A percentile compares a stretch with the other conserved stretches of the same genome.
phyloP scores from a whole-genome alignment of 2,329 filamentous ascomycete genomes.

The Lecanicillium sp. region DNA sequence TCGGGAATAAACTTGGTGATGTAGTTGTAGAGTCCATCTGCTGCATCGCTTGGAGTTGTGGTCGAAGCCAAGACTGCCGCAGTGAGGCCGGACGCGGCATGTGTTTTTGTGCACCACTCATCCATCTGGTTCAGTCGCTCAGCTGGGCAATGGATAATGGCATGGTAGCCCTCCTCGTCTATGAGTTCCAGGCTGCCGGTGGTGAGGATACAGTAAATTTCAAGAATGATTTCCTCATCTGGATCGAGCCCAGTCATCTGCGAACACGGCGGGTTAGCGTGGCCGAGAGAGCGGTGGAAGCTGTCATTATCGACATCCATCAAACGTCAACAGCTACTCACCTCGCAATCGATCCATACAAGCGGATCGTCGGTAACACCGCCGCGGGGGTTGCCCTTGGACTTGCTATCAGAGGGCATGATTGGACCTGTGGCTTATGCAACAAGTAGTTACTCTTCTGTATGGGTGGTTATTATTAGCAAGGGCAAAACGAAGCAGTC shows the following conservation, averaged over 20 bases:
- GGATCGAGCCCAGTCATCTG: constrained; percentile 79
- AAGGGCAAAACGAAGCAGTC: no score
- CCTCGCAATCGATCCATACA: constrained; percentile 75
- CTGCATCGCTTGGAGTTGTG: constrained; percentile 63
- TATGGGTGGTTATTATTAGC: no score
- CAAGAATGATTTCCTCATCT: constrained; percentile 74
- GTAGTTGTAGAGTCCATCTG: constrained; percentile 66
- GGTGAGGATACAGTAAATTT: constrained; percentile 88
- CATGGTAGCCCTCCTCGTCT: constrained; percentile 71
- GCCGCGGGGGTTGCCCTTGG: constrained; percentile 6
- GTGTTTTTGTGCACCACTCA: constrained; percentile 79
- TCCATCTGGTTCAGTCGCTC: constrained; percentile 70
- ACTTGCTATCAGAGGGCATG: constrained; percentile 5
- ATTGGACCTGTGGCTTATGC: no score
- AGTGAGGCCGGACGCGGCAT: constrained; percentile 74
- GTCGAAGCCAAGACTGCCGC: constrained; percentile 64
- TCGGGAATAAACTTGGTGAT: constrained; percentile 64
- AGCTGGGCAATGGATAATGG: constrained; percentile 65
- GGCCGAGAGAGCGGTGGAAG: not conserved
- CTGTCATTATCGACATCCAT: not conserved
- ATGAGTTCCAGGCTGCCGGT: constrained; percentile 68
- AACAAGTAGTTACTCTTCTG: no score
- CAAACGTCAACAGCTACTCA: constrained; percentile 16
- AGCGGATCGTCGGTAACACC: constrained; percentile 45
- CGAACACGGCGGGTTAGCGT: constrained; percentile 1